These are phyloP conservation scores for Pleurotus sapidus DNA, from an alignment of 768 basidiomycete species.

Conservation along the genomic window DNA sequence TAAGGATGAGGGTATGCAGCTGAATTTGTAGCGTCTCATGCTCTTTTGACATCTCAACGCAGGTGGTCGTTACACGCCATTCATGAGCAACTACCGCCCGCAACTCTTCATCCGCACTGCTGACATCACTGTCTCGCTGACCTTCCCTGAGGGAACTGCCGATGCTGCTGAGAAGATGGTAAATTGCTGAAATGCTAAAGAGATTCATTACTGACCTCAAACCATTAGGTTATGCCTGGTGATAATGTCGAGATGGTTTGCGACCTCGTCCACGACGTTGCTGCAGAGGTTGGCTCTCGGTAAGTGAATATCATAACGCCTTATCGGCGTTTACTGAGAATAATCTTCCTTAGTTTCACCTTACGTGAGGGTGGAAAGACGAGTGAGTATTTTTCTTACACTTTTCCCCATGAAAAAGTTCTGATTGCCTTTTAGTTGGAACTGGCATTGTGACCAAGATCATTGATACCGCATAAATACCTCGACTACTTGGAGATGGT, in stretches of 20 bases:
- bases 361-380: constrained; percentile 95
- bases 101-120: constrained; percentile 96
- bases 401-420: not conserved
- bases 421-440: constrained; percentile 54
- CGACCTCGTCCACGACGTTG: constrained; percentile 79
- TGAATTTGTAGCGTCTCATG: not conserved
- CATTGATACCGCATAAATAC: constrained; percentile 34
- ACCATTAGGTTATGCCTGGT: constrained; percentile 84
- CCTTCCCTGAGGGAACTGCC: constrained; percentile 82
- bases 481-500: not conserved
- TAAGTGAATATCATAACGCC: constrained; percentile 20
- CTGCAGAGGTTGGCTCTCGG: constrained; percentile 86
- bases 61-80: constrained; percentile 85
- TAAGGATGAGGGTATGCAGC: constrained; percentile 71
- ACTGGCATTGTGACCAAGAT: constrained; percentile 94
- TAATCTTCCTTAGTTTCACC: constrained; percentile 56
- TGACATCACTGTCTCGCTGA: constrained; percentile 82
- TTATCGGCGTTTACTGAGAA: constrained; percentile 9
- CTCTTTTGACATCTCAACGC: constrained; percentile 13
- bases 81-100: constrained; percentile 92
- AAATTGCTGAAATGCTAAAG: not conserved
- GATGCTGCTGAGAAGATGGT: constrained; percentile 89
- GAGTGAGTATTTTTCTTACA: constrained; percentile 44
- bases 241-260: constrained; percentile 96
- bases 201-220: not conserved